These are phyloP conservation scores for Camelina hispida DNA, from an alignment of 345 rosid species.

Conservation along the genomic window DNA sequence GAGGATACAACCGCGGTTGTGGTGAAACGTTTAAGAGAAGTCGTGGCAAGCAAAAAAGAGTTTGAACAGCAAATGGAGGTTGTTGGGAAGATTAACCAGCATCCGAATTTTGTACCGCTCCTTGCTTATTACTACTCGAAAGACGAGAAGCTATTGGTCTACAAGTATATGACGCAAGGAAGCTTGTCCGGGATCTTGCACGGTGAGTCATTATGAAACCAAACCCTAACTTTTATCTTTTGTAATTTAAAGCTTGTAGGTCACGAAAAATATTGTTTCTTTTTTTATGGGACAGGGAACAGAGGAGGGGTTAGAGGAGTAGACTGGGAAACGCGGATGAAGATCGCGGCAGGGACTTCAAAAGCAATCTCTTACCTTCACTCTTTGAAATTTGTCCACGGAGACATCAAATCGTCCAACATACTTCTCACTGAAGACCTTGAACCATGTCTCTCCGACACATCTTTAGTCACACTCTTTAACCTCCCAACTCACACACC, in stretches of 20 bases:
- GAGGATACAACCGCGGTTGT: constrained; percentile 82
- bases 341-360: constrained; percentile 64
- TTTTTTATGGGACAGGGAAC: constrained; percentile 45
- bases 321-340: constrained; percentile 79
- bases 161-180: constrained; percentile 62
- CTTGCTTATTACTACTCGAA: constrained; percentile 72
- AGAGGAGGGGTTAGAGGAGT: constrained; percentile 47
- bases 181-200: constrained; percentile 74
- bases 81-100: constrained; percentile 60
- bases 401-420: constrained; percentile 78
- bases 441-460: constrained; percentile 69
- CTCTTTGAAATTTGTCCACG: constrained; percentile 60
- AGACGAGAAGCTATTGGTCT: constrained; percentile 78
- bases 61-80: constrained; percentile 85
- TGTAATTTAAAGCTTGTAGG: constrained; percentile 9
- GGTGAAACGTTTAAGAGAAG: constrained; percentile 85
- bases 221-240: constrained; percentile 9
- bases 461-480: constrained; percentile 63
- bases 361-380: constrained; percentile 71
- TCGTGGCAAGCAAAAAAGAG: constrained; percentile 68
- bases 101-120: constrained; percentile 62
- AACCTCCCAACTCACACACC: constrained; percentile 56
- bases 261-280: constrained; percentile 7
- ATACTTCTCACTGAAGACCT: constrained; percentile 65
- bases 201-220: constrained; percentile 42